Evolutionary conservation across 805 yeast genomes (phyloP), one percentile per base, ranked within the genome.

Genomic region (Kluyveromyces dobzhanskii): DNA sequence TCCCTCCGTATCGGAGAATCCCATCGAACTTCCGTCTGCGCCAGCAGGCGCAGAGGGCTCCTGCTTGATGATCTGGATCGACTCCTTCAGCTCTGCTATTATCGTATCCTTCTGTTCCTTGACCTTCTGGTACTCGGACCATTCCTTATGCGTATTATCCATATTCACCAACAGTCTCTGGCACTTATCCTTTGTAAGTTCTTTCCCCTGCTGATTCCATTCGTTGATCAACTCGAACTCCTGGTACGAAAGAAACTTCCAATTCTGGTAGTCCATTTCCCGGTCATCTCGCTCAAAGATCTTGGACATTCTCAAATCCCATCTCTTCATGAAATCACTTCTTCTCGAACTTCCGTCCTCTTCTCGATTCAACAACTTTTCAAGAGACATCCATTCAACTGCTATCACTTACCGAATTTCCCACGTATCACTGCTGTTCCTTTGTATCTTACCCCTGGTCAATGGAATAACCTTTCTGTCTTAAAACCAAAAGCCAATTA

Each of bases 161-260:
- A 54, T 54, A 30, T 50, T 45, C 33, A 43, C 41, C 28, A 46
- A 46, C 37, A 49, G 40, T 31, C 41, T 45, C 27, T 38, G 48
- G 39, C 47, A 47, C 18, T 39, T 45, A 18, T 42, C 41, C 31
- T 44, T 42, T 17, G 44, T 44, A 55, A 52, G 49, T 19, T 55
- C 56, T 38, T 53, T 56, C 23, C 46, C 46, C 42, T 51, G 59
- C 33, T 44, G 43, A 38, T 57, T 56, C 59, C 62, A 61, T 36
- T 57, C 62, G 23, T 51, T 49, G n/a, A 61, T 53, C 30, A 60
- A 41, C 43, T 61, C 65, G 42, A 60, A 59, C 44, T 61, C 64
- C 40, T 61, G 65, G 24, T 50, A 51, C 39, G 53, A 59, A 21
- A 59, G 40, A 32, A 55, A 59, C 27, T 59, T 56, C 61, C 62